A percentile compares a stretch with the other conserved stretches of the same genome.
Conservation (phyloP, 148 eudicot genomes). For the Rhododendron ferrugineum region DNA sequence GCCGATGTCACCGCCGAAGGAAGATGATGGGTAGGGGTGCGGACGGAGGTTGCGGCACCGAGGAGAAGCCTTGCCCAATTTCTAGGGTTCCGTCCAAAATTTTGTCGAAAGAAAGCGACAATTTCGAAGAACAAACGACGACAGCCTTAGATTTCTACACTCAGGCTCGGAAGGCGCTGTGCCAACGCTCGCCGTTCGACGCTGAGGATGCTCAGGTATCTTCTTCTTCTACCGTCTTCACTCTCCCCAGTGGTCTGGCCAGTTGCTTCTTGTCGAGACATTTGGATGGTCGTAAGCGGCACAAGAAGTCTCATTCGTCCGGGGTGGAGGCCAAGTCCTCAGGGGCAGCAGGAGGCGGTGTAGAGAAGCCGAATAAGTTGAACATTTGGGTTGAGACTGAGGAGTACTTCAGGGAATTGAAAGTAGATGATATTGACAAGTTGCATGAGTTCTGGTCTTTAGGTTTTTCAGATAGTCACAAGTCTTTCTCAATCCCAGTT, state of each 20-base stretch:
- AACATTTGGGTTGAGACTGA: slow-evolving; percentile 64
- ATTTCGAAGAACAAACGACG: background rate
- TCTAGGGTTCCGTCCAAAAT: slow-evolving; percentile 19
- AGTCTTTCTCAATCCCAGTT: slow-evolving; percentile 44
- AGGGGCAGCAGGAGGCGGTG: slow-evolving; percentile 18
- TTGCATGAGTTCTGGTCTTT: slow-evolving; percentile 31
- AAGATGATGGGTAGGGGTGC: slow-evolving; percentile 58
- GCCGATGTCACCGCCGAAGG: slow-evolving; percentile 61
- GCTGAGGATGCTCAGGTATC: slow-evolving; percentile 44
- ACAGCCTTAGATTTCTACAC: slow-evolving; percentile 49
- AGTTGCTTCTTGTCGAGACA: slow-evolving; percentile 51
- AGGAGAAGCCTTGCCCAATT: slow-evolving; percentile 44
- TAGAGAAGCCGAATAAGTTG: slow-evolving; percentile 35
- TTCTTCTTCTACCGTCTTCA: slow-evolving; percentile 15
- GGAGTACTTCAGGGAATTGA: slow-evolving; percentile 73
- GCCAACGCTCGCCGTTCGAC: slow-evolving; percentile 79
- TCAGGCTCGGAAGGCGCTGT: slow-evolving; percentile 67
- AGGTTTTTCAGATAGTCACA: slow-evolving; percentile 25
- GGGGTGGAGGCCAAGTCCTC: slow-evolving; percentile 49
- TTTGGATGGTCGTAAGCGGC: slow-evolving; percentile 63
- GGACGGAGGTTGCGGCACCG: slow-evolving; percentile 56
- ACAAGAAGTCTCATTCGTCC: slow-evolving; percentile 48
- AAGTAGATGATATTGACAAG: slow-evolving; percentile 59
- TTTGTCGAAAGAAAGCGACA: slow-evolving; percentile 26
- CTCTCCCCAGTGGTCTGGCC: slow-evolving; percentile 62